phyloP scores from a whole-genome alignment of 1,139 yeast species.

The Scheffersomyces lignicola region DNA sequence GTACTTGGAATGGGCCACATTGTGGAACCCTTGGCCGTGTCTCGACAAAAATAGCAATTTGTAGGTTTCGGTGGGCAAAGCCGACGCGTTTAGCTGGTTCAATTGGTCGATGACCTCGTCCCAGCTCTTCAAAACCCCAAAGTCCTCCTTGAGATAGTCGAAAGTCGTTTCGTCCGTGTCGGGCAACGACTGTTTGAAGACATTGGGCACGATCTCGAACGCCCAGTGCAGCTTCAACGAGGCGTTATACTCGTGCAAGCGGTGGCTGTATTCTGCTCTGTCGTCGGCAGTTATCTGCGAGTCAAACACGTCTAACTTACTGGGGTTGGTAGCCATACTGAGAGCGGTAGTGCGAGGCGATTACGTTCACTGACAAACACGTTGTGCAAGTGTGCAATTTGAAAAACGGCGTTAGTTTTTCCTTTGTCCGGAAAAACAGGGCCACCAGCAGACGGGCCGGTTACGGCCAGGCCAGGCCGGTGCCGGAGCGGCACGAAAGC shows the following conservation, averaged over 20 bases:
- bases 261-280: slow-evolving; percentile 15
- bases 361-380: slow-evolving; percentile 1
- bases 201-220: slow-evolving; percentile 37
- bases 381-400: too few species aligned
- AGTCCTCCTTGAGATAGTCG: slow-evolving; percentile 39
- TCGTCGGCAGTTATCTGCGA: slow-evolving; percentile 13
- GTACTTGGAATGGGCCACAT: slow-evolving; percentile 41
- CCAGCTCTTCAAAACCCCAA: slow-evolving; percentile 40
- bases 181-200: slow-evolving; percentile 37
- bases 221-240: slow-evolving; percentile 24
- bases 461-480: too few species aligned
- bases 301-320: slow-evolving; percentile 13
- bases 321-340: slow-evolving; percentile 16
- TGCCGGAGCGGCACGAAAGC: too few species aligned
- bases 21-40: slow-evolving; percentile 50
- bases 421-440: too few species aligned
- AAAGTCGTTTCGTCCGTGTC: slow-evolving; percentile 40
- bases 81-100: slow-evolving; percentile 26
- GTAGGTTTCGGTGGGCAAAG: slow-evolving; percentile 21
- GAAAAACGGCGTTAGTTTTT: too few species aligned
- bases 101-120: slow-evolving; percentile 24
- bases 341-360: too few species aligned
- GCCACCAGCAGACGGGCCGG: too few species aligned
- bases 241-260: slow-evolving; percentile 13
- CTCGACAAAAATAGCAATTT: slow-evolving; percentile 44